phyloP scores from a whole-genome alignment of 78 protist species.

The Dictyostelium brefeldianum region DNA sequence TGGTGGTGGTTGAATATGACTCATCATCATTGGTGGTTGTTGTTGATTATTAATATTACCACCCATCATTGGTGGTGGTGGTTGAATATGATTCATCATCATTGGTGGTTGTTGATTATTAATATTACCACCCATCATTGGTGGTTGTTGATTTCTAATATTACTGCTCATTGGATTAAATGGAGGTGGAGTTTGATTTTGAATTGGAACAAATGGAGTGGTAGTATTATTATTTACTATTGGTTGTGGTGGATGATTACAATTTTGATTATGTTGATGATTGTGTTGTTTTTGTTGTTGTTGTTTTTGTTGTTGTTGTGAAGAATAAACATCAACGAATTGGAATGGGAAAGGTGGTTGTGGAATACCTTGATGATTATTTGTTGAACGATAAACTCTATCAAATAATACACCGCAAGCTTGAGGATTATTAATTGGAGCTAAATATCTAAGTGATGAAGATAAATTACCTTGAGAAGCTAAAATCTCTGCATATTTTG shows the following conservation, averaged over 20 bases:
- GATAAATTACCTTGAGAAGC: slow-evolving; percentile 82
- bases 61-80: slow-evolving; percentile 37
- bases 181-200: slow-evolving; percentile 12
- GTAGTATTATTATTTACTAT: not conserved
- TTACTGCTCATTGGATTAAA: not conserved
- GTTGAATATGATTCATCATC: not conserved
- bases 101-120: slow-evolving; percentile 8
- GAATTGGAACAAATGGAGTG: not conserved
- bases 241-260: not conserved
- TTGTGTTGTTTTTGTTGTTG: not conserved
- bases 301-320: slow-evolving; percentile 6
- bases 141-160: not conserved
- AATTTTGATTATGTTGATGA: not conserved
- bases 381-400: slow-evolving; percentile 64
- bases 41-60: not conserved
- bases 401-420: slow-evolving; percentile 35
- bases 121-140: not conserved
- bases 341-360: slow-evolving; percentile 79
- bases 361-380: slow-evolving; percentile 49
- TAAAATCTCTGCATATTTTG: slow-evolving; percentile 74
- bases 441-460: slow-evolving; percentile 68
- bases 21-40: slow-evolving; percentile 23
- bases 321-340: slow-evolving; percentile 27
- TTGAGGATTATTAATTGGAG: slow-evolving; percentile 1
- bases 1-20: slow-evolving; percentile 2